Evolutionary conservation across 1,284 basidiomycete genomes (phyloP).

Genomic region (Rhodotorula glutinis): DNA sequence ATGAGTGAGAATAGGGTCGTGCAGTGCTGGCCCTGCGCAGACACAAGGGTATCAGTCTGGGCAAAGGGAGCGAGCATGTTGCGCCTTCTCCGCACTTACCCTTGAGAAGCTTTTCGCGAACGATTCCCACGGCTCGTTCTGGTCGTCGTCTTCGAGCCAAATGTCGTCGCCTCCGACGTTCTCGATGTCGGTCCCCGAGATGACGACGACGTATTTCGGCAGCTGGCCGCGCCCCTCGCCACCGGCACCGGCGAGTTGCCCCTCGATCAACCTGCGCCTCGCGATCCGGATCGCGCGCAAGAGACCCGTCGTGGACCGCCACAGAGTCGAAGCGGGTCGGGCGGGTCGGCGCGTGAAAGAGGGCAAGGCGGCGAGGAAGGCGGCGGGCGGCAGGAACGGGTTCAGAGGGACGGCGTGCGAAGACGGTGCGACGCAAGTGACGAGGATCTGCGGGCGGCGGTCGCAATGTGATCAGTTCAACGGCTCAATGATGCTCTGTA

Average conservation of each 20-base stretch:
- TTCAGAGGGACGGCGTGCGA: slow-evolving; percentile 28
- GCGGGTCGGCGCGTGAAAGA: slow-evolving; percentile 26
- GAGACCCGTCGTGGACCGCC: slow-evolving; percentile 31
- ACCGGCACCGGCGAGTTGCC: slow-evolving; percentile 19
- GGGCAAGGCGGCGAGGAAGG: slow-evolving; percentile 34
- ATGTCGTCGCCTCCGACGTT: slow-evolving; percentile 31
- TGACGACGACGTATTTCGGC: slow-evolving; percentile 38
- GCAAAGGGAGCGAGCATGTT: too few relatives aligned
- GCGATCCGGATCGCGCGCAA: slow-evolving; percentile 36
- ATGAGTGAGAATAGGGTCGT: slow-evolving; percentile 38
- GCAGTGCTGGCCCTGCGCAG: slow-evolving; percentile 25
- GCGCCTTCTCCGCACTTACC: slow-evolving; percentile 10
- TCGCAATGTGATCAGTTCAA: neutral
- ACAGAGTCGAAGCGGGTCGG: slow-evolving; percentile 29
- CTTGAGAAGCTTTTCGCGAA: slow-evolving; percentile 31
- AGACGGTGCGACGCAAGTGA: slow-evolving; percentile 28
- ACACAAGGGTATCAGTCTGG: too few relatives aligned
- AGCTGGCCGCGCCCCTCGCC: slow-evolving; percentile 30
- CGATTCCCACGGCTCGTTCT: slow-evolving; percentile 27
- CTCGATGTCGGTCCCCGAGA: slow-evolving; percentile 33
- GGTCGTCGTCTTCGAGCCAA: slow-evolving; percentile 33
- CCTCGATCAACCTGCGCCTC: slow-evolving; percentile 26
- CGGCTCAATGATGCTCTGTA: neutral
- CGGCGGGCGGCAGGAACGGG: slow-evolving; percentile 34
- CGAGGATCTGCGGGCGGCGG: slow-evolving; percentile 22